phyloP scores from a whole-genome alignment of 1,139 yeast species.

The Suhomyces ambrosiae region DNA sequence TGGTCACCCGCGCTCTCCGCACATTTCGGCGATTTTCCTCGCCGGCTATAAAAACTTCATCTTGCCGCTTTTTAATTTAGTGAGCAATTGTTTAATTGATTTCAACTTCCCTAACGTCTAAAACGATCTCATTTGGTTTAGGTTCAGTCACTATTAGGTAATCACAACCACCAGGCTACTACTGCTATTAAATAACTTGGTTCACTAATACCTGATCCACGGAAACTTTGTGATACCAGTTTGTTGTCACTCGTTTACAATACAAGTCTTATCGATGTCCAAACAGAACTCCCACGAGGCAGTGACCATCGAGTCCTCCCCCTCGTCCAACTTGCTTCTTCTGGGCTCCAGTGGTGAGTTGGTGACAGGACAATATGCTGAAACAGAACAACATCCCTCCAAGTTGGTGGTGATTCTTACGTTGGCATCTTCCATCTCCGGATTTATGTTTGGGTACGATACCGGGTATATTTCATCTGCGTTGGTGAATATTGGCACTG shows the following conservation, averaged over 20 bases:
- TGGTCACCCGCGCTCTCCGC: background rate
- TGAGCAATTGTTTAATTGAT: too few relatives aligned
- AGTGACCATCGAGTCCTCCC: slow-evolving; percentile 10
- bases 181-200: too few relatives aligned
- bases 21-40: background rate
- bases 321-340: slow-evolving; percentile 9
- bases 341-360: background rate
- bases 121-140: too few relatives aligned
- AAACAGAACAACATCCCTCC: slow-evolving; percentile 50
- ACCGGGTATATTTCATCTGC: slow-evolving; percentile 96
- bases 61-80: too few relatives aligned
- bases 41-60: background rate
- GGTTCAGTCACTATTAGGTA: too few relatives aligned
- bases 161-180: too few relatives aligned
- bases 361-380: slow-evolving; percentile 1
- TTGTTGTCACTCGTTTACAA: too few relatives aligned
- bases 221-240: too few relatives aligned
- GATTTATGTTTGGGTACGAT: slow-evolving; percentile 95
- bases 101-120: too few relatives aligned
- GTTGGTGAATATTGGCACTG: slow-evolving; percentile 78
- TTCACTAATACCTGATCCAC: too few relatives aligned
- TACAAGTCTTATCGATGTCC: too few relatives aligned
- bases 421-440: slow-evolving; percentile 83
- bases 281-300: slow-evolving; percentile 9
- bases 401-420: slow-evolving; percentile 69